Percentiles rank a stretch among this genome's conserved stretches.
Evolutionary conservation across 768 basidiomycete species (phyloP).

Genomic region (Fomitopsis pulvina): DNA sequence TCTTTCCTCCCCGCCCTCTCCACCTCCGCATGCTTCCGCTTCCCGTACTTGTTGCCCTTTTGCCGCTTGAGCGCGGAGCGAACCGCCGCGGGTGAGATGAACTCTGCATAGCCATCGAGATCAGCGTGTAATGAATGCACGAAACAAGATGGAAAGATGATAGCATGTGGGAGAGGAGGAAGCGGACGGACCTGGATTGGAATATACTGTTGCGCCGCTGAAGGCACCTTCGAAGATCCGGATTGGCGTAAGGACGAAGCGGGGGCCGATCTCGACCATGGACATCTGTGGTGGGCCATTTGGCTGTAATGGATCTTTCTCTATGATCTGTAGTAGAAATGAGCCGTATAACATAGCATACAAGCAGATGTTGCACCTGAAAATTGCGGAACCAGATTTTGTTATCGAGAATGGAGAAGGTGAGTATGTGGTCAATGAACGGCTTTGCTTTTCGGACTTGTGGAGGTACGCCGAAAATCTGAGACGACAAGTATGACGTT

Average conservation of each 20-base stretch:
- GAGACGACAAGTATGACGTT: constrained; percentile 2
- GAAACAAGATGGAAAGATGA: constrained; percentile 1
- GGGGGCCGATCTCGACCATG: constrained; percentile 95
- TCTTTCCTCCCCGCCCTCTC: constrained; percentile 62
- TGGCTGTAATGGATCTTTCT: constrained; percentile 88
- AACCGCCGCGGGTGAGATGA: constrained; percentile 80
- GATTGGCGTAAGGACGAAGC: constrained; percentile 96
- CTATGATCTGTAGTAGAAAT: constrained; percentile 59
- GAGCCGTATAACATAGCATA: not conserved
- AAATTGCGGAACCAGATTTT: constrained; percentile 99
- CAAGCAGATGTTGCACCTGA: constrained; percentile 51
- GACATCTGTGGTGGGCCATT: constrained; percentile 80
- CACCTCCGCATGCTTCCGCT: constrained; percentile 71
- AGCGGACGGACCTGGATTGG: constrained; percentile 73
- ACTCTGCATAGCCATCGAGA: constrained; percentile 49
- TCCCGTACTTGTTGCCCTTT: constrained; percentile 76
- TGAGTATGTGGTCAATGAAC: constrained; percentile 95
- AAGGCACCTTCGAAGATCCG: constrained; percentile 98
- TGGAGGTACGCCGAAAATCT: constrained; percentile 96
- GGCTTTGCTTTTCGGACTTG: constrained; percentile 90
- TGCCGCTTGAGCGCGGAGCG: constrained; percentile 63
- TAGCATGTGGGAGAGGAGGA: not conserved
- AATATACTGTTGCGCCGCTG: constrained; percentile 89
- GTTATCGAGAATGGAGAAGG: constrained; percentile 90
- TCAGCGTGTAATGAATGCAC: not conserved